Conservation (phyloP, 2,329 filamentous ascomycete genomes). For the Clonostachys rosea region DNA sequence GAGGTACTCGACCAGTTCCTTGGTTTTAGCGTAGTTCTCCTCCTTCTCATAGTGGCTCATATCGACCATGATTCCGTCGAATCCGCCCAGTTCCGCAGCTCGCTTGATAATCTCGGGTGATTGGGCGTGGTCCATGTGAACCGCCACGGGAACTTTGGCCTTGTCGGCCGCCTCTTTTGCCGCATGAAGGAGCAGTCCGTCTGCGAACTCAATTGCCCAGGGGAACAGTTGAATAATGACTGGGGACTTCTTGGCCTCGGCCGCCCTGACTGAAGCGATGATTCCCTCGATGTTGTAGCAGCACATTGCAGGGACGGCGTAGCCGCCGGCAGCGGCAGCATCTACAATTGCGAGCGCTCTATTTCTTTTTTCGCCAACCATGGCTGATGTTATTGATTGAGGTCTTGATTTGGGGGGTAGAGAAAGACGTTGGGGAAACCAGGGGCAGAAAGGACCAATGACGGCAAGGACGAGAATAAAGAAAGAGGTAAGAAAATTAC, state of each 20-base stretch:
- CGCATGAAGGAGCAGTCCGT: constrained; percentile 46
- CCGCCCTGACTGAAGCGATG: constrained; percentile 62
- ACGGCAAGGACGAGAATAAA: no score
- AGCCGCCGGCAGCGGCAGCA: constrained; percentile 5
- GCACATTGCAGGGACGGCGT: constrained; percentile 3
- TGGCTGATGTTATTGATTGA: background rate
- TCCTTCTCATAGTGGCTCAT: constrained; percentile 69
- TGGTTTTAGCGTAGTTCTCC: constrained; percentile 53
- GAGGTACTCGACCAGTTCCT: constrained; percentile 6
- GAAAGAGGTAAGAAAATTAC: no score
- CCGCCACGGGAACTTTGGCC: constrained; percentile 51
- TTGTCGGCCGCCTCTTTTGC: constrained; percentile 47
- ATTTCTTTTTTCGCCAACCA: background rate
- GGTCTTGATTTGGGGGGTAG: no score
- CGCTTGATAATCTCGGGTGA: constrained; percentile 50
- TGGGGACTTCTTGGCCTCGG: constrained; percentile 59
- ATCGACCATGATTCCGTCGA: constrained; percentile 73
- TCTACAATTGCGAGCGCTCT: constrained; percentile 4
- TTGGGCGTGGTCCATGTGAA: constrained; percentile 65
- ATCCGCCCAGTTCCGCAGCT: constrained; percentile 49
- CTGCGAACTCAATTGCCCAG: constrained; percentile 62
- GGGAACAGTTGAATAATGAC: constrained; percentile 68
- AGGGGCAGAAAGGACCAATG: no score
- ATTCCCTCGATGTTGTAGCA: constrained; percentile 52
- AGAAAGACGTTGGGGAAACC: no score